A percentile compares a stretch with the other conserved stretches of the same genome.
These are phyloP conservation scores for Phallus indusiatus DNA, from an alignment of 768 basidiomycete genomes.

Conservation along the genomic window DNA sequence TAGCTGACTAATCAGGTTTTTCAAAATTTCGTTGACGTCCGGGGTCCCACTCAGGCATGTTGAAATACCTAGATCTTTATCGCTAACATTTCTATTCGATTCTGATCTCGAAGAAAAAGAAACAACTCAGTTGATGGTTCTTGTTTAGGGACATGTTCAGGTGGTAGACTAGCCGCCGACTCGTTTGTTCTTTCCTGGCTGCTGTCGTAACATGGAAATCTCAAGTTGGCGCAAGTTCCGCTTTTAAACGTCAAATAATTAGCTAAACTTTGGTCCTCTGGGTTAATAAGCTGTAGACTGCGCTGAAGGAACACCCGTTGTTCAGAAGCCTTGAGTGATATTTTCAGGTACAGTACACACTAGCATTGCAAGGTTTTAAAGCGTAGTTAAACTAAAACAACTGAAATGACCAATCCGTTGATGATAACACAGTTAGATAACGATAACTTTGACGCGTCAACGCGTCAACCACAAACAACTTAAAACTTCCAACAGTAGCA, in stretches of 20 bases:
- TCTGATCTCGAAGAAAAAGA: neutral
- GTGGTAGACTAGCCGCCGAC: constrained; percentile 67
- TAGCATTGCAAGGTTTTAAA: no score
- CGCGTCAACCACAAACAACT: no score
- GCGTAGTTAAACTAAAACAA: no score
- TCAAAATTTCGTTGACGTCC: no score
- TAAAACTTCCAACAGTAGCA: no score
- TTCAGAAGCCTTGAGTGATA: no score
- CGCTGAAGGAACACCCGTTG: constrained; percentile 74
- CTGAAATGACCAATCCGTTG: no score
- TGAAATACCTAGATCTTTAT: constrained; percentile 37
- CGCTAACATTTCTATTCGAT: constrained; percentile 60
- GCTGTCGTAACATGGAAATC: constrained; percentile 51
- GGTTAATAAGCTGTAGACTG: constrained; percentile 62
- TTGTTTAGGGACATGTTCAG: constrained; percentile 18
- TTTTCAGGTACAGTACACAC: no score
- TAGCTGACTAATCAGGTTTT: no score
- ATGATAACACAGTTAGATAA: no score
- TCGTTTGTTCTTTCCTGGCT: constrained; percentile 72
- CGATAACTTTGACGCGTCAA: no score
- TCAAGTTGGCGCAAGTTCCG: constrained; percentile 55
- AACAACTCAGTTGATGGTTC: neutral
- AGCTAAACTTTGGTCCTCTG: neutral
- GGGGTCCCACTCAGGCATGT: no score
- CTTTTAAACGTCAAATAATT: neutral